Evolutionary conservation across 768 basidiomycete species (phyloP), one percentile per base, ranked within the genome.

Genomic region (Dacryopinax primogenitus): DNA sequence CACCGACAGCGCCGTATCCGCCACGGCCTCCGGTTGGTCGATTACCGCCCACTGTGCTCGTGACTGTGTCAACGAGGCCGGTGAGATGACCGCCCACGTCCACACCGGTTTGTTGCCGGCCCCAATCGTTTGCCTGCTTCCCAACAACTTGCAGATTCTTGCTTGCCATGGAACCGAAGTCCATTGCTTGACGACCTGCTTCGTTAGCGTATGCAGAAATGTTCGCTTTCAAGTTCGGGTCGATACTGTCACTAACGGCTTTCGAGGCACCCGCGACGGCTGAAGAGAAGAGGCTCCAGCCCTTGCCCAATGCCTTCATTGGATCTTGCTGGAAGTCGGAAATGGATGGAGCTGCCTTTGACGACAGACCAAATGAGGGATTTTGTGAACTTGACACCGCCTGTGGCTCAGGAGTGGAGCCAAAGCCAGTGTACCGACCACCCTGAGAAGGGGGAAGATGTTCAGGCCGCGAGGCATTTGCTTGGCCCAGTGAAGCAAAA

Each of bases 201-300:
- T 86, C 85, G 26, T 78, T 76, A 71, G 72, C 16, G 34, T 62
- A 45, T 12, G n/a, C 51, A 88, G 80, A 81, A 62, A 94, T 82
- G 64, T 79, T 86, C 1, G 84, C 83, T 67, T 91, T 87, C 69
- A 95, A 81, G 63, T 77, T 80, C 12, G 93, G 92, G 73, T 96
- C 93, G 63, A 78, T 81, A 32, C 84, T 87, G 72, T 92, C 89
- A 68, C 84, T 82, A 62, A 97, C 89, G 18, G 77, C 87, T 70
- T 84, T 84, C 3, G 85, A 82, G 21, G 93, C 93, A 62, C 86
- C 88, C 0, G 77, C 82, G 15, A 98, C 86, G 34, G 86, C 92
- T 0, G 88, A 82, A 32, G 91, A 88, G 72, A 99, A 87, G n/a
- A 98, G 76, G 28, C 92, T 91, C 96, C 96, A 98, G 47, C 94